Evolutionary conservation across 139 green algal genomes (phyloP).

Genomic region (Medakamo hakoo): DNA sequence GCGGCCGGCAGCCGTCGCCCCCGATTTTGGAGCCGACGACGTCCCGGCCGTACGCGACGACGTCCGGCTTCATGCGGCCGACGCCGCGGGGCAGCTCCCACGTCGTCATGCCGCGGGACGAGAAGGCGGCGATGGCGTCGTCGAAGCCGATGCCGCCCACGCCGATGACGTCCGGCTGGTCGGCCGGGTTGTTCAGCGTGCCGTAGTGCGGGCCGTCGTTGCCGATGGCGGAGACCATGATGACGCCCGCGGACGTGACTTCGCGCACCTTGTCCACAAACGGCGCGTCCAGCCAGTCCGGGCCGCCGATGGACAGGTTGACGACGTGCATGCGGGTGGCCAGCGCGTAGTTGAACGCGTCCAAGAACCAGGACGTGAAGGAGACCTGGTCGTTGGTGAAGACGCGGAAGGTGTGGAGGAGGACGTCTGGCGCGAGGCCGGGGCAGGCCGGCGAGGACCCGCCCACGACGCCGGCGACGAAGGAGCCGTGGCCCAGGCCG

Average conservation of each 20-base stretch:
- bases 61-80: constrained; percentile 61
- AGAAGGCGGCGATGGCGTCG: constrained; percentile 77
- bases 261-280: constrained; percentile 98
- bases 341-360: constrained; percentile 99
- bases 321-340: constrained; percentile 74
- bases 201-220: constrained; percentile 96
- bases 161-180: constrained; percentile 93
- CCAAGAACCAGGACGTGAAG: constrained; percentile 97
- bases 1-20: constrained; percentile 61
- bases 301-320: constrained; percentile 95
- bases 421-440: constrained; percentile 83
- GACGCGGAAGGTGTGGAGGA: constrained; percentile 86
- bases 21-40: constrained; percentile 79
- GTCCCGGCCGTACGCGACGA: constrained; percentile 90
- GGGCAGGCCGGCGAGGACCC: constrained; percentile 48
- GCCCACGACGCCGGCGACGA: constrained; percentile 90
- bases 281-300: constrained; percentile 91
- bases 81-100: constrained; percentile 80
- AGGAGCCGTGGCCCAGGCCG: constrained; percentile 89
- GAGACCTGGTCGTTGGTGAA: constrained; percentile 95
- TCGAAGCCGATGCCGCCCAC: constrained; percentile 88
- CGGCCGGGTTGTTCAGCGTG: constrained; percentile 98
- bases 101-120: constrained; percentile 83
- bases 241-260: constrained; percentile 79
- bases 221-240: constrained; percentile 86